Percentiles rank a stretch among this genome's conserved stretches.
These are phyloP conservation scores for Leptographium galeiforme DNA, from an alignment of 2,329 filamentous ascomycete species.

Conservation along the genomic window DNA sequence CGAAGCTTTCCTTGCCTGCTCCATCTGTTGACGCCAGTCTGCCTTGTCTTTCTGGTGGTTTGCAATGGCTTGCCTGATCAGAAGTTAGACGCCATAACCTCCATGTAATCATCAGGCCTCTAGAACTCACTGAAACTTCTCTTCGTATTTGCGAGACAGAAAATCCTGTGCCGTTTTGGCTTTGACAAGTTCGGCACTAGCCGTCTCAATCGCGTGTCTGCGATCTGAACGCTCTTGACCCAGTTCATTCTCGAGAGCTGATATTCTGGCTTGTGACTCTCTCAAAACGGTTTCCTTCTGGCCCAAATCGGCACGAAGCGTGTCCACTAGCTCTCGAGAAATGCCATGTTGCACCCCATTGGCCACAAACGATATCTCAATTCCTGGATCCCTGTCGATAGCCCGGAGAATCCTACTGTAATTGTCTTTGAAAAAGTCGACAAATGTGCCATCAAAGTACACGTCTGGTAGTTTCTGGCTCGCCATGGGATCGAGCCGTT, in stretches of 20 bases:
- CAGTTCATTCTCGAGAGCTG: constrained; percentile 38
- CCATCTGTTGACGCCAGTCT: constrained; percentile 12
- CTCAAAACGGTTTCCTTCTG: constrained; percentile 48
- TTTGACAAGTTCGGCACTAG: constrained; percentile 34
- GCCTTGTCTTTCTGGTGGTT: constrained; percentile 11
- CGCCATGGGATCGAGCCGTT: constrained; percentile 41
- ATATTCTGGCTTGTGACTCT: constrained; percentile 29
- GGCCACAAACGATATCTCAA: constrained; percentile 69
- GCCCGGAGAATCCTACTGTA: constrained; percentile 74
- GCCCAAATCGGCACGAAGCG: constrained; percentile 61
- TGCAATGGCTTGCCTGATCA: constrained; percentile 10
- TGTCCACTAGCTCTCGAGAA: constrained; percentile 85
- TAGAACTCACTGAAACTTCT: constrained; percentile 33
- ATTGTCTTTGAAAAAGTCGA: constrained; percentile 93
- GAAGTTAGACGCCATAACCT: neutral
- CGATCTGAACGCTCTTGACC: constrained; percentile 65
- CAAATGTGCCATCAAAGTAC: constrained; percentile 73
- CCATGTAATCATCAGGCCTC: neutral
- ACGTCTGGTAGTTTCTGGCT: constrained; percentile 57
- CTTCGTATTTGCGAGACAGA: constrained; percentile 51
- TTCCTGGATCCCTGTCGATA: constrained; percentile 78
- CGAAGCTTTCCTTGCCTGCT: constrained; percentile 31
- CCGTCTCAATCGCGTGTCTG: constrained; percentile 48
- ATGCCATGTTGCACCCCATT: constrained; percentile 80
- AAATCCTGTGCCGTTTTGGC: constrained; percentile 19